Evolutionary conservation across 139 green algal species (phyloP), one percentile per base, ranked within the genome.

Genomic region (Micromonas commoda): DNA sequence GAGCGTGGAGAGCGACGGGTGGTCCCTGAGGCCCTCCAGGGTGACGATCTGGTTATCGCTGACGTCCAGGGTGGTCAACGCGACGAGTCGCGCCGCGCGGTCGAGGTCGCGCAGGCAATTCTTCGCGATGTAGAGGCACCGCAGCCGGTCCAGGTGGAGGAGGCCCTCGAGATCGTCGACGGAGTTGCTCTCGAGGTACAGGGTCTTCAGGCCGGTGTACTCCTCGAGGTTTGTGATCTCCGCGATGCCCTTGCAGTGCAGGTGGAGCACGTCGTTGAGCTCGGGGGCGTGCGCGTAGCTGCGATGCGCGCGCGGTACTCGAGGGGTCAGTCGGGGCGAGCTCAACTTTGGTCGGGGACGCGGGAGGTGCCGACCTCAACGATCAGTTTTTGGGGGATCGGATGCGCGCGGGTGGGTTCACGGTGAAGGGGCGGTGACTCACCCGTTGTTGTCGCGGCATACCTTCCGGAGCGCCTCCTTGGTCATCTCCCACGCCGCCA

Each of bases 171-270:
- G 88, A 3, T 76, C 64, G 6, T 72, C 66, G 37, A 93, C 90
- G 2, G 85, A 86, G 79, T 93, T 93, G 73, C 84, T 81, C 64
- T 92, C 84, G 28, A 93, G 80, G 83, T 93, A 93, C n/a, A 93
- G 79, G 0, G 88, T 88, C 16, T 81, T 86, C 3, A 93, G 76
- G 13, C 89, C 89, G 2, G 87, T 90, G 84, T 91, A 93, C 0
- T 80, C 89, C 13, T 66, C 35, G 31, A 66, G 35, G 71, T 37
- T 90, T 53, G 92, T 73, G 20, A 93, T 73, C 72, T 85, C 84
- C 0, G 76, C 84, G 54, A 93, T 92, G 45, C 87, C 88, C 31
- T 91, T 92, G 86, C 87, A 87, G 70, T 92, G 87, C 33, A 93
- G 78, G 67, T 93, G 87, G 2, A 93, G 83, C 1, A 93, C 77